Evolutionary conservation across 2,329 filamentous ascomycete genomes (phyloP), one percentile per base, ranked within the genome.

Genomic region (Cryphonectria naterciae): DNA sequence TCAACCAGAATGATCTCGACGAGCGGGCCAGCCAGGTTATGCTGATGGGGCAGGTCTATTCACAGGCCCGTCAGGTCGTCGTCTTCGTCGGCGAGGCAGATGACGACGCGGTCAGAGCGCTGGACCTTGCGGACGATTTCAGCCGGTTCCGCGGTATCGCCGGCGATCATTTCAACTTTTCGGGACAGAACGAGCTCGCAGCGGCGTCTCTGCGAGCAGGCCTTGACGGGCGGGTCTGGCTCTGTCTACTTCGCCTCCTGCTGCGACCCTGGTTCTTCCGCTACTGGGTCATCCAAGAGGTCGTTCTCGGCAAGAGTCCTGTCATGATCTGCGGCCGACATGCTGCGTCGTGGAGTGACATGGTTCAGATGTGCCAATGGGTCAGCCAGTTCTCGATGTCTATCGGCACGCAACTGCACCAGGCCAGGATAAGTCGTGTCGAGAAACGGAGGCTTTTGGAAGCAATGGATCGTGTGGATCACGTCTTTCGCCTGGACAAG

Each of bases 281-380:
- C 4, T 74, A 73, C 22, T 74, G 73, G 73, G 70, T 74, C 15
- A 71, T 74, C 58, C 73, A 74, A 54, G 71, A 74, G 35, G 54
- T 73, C 28, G 73, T 70, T 19, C 71, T 74, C 25, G 73, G 71
- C 19, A 64, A 7, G 10, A 13, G 19, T 15, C 60, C 46, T 13
- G 67, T 68, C 13, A 7, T 68, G 43, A 25, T 63, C 35, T 64
- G 67, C n/a, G 67, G 67, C 35, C n/a, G 28, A 11, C 58, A 68
- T 52, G 35, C 35, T 52, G 35, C 52, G 11, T 35, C 67, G 39
- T 64, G 58, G 67, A 19, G 35, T 41, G 65, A 58, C 32, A 35
- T 58, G 54, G 15, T 28, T 5, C 28, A 35, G 15, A 58, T 13
- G 28, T 58, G 54, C 11, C 28, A 32, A 35, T 58, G 54, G 54